Conservation (phyloP, 2,329 filamentous ascomycete species). For the Laburnicola sp. region DNA sequence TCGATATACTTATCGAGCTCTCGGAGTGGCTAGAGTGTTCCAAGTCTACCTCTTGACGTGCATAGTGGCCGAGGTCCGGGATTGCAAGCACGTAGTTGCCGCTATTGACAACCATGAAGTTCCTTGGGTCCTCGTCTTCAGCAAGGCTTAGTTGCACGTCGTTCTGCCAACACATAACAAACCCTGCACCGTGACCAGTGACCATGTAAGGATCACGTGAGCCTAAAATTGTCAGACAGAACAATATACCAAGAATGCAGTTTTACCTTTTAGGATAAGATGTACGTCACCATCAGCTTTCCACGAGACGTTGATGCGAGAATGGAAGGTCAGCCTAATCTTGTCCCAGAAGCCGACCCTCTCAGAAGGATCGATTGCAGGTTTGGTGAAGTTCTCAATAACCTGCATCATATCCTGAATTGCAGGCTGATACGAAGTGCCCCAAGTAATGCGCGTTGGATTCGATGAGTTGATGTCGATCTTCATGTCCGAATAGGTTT, state of each 20-base stretch:
- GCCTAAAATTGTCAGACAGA: constrained; percentile 44
- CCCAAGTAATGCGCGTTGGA: constrained; percentile 94
- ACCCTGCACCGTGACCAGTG: constrained; percentile 88
- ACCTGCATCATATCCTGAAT: constrained; percentile 99
- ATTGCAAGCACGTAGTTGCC: constrained; percentile 93
- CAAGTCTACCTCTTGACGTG: constrained; percentile 63
- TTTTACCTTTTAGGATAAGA: constrained; percentile 78
- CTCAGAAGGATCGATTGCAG: constrained; percentile 90
- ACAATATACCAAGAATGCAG: neutral
- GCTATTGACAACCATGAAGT: constrained; percentile 94
- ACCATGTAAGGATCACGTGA: constrained; percentile 91
- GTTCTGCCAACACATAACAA: constrained; percentile 98
- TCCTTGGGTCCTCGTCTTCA: constrained; percentile 80
- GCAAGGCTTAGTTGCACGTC: constrained; percentile 88
- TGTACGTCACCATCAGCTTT: constrained; percentile 95
- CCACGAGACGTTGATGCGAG: constrained; percentile 85
- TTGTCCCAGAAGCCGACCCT: constrained; percentile 99
- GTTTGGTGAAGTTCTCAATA: constrained; percentile 95
- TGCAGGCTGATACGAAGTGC: constrained; percentile 93
- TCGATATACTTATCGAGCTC: constrained; percentile 62
- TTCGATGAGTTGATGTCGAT: constrained; percentile 92
- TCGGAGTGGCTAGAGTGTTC: constrained; percentile 60
- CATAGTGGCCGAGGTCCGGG: constrained; percentile 89
- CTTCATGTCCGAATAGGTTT: constrained; percentile 90
- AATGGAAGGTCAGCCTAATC: constrained; percentile 91